phyloP scores from a whole-genome alignment of 1,284 basidiomycete genomes.

The Paramarasmius palmivorus region DNA sequence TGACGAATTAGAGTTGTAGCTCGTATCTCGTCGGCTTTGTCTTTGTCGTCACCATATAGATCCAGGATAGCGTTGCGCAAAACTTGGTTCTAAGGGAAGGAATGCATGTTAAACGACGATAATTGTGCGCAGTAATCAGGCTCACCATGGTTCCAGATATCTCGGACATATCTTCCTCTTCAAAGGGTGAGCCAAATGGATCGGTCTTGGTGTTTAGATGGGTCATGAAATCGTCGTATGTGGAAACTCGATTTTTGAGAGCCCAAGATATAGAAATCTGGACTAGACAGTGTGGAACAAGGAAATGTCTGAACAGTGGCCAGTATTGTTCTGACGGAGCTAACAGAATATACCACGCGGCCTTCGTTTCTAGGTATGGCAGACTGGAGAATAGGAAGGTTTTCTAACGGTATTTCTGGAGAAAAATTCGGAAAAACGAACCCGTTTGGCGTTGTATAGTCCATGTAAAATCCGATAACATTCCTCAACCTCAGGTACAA shows the following conservation, averaged over 20 bases:
- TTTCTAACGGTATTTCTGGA: no score
- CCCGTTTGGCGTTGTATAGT: constrained; percentile 38
- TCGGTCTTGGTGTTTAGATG: constrained; percentile 31
- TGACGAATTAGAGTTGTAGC: no score
- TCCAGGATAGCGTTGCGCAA: constrained; percentile 22
- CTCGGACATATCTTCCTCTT: constrained; percentile 38
- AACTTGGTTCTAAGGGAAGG: constrained; percentile 30
- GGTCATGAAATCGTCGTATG: constrained; percentile 31
- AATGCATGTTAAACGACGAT: constrained; percentile 5
- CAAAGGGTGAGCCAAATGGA: constrained; percentile 37
- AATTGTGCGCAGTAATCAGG: background rate
- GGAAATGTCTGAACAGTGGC: constrained; percentile 46
- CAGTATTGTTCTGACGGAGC: constrained; percentile 47
- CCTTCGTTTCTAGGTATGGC: constrained; percentile 58
- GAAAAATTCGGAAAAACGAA: constrained; percentile 23
- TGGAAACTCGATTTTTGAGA: constrained; percentile 23
- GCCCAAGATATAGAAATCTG: constrained; percentile 47
- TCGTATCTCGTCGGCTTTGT: no score
- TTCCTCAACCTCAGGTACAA: constrained; percentile 29
- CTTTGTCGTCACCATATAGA: no score
- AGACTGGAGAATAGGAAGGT: constrained; percentile 40
- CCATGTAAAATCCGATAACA: constrained; percentile 34
- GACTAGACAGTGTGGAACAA: constrained; percentile 46
- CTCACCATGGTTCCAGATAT: constrained; percentile 38
- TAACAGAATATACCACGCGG: constrained; percentile 60